phyloP scores from a whole-genome alignment of 2,329 filamentous ascomycete species.

The Lecanicillium sp. region DNA sequence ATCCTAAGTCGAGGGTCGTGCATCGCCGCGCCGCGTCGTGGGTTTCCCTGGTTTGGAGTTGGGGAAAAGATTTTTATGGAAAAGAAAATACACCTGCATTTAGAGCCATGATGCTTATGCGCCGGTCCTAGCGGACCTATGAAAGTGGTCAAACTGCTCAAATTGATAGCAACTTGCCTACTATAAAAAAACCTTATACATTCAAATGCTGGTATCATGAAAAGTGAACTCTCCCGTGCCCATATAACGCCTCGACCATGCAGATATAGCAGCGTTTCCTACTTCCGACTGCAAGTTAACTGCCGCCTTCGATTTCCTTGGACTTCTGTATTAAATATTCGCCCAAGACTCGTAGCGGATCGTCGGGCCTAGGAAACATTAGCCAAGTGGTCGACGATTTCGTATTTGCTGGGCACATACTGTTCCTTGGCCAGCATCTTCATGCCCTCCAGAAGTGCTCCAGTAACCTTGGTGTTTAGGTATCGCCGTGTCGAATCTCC shows the following conservation, averaged over 20 bases:
- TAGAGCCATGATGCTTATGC: conserved; percentile 39
- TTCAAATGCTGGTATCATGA: conserved; percentile 8
- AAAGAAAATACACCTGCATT: conserved; percentile 33
- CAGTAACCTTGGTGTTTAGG: conserved; percentile 64
- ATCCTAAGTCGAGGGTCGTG: conserved; percentile 14
- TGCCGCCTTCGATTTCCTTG: conserved; percentile 45
- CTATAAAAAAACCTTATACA: conserved; percentile 18
- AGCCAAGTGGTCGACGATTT: conserved; percentile 3
- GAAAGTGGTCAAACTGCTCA: conserved; percentile 30
- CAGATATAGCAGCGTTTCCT: not conserved
- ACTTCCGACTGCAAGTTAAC: not conserved
- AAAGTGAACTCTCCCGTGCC: not conserved
- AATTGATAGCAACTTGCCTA: conserved; percentile 22
- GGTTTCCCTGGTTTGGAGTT: conserved; percentile 40
- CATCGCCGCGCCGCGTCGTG: conserved; percentile 20
- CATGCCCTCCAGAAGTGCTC: conserved; percentile 66
- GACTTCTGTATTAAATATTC: conserved; percentile 66
- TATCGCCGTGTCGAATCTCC: conserved; percentile 66
- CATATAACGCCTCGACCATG: conserved; percentile 8
- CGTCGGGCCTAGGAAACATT: conserved; percentile 46
- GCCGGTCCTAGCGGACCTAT: conserved; percentile 28
- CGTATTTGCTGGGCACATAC: conserved; percentile 45
- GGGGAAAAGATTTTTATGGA: conserved; percentile 32
- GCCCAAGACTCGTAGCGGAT: conserved; percentile 63
- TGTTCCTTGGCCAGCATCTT: conserved; percentile 65